Percentiles rank a stretch among this genome's conserved stretches.
These are phyloP conservation scores for Allium sativum DNA, from an alignment of 106 monocot genomes.

Conservation along the genomic window DNA sequence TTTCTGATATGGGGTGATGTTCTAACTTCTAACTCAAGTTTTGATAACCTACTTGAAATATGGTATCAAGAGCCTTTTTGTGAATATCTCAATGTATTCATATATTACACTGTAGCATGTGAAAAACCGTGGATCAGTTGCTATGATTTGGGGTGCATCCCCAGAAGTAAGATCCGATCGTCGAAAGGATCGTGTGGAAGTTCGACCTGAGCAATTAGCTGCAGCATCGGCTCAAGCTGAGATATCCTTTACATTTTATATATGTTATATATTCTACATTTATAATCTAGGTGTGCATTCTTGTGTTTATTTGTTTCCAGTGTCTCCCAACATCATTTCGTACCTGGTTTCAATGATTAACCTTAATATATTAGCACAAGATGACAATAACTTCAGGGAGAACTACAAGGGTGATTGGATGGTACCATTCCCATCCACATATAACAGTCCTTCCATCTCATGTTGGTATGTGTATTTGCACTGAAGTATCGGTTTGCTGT, in stretches of 20 bases:
- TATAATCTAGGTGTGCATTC: no score
- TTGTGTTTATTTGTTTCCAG: no score
- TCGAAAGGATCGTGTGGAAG: conserved; percentile 91
- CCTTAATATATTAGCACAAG: conserved; percentile 62
- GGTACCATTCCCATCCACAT: conserved; percentile 99
- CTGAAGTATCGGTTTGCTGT: no score
- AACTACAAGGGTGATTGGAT: conserved; percentile 92
- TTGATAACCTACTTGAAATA: no score
- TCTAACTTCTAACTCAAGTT: no score
- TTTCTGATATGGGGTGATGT: no score
- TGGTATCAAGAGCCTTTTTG: no score
- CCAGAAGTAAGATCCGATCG: conserved; percentile 91
- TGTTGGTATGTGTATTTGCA: conserved; percentile 49
- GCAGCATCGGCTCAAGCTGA: conserved; percentile 92
- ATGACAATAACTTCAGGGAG: conserved; percentile 64
- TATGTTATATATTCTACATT: no score
- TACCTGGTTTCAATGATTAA: conserved; percentile 2
- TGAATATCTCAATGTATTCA: no score
- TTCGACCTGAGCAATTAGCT: conserved; percentile 81
- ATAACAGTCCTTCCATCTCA: conserved; percentile 95
- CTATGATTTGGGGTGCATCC: conserved; percentile 89
- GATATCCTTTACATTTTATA: conserved; percentile 45
- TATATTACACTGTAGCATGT: conserved; percentile 17
- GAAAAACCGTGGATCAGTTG: conserved; percentile 36
- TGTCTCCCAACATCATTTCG: no score